Percentiles rank a stretch among this genome's conserved stretches.
These are phyloP conservation scores for Gracilariopsis chorda DNA, from an alignment of 23 red algal species.

Conservation along the genomic window DNA sequence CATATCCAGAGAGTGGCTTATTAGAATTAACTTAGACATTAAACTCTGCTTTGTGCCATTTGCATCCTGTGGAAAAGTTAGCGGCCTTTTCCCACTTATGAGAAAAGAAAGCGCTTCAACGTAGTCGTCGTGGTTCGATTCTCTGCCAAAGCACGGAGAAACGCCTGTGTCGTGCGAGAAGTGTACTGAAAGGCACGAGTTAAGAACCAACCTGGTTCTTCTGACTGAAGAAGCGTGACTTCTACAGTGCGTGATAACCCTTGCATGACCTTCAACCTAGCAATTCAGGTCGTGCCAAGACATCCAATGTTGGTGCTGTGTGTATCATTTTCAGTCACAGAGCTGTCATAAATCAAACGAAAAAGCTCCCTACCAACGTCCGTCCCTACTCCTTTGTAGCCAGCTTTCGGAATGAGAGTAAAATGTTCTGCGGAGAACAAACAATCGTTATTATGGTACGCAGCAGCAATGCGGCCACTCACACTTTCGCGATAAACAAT, in stretches of 20 bases:
- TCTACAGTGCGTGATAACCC: neutral
- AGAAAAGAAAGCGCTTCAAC: neutral
- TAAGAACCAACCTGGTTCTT: neutral
- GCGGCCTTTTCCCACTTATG: neutral
- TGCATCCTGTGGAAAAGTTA: neutral
- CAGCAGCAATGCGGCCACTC: conserved; percentile 1
- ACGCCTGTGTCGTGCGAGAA: neutral
- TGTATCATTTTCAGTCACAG: neutral
- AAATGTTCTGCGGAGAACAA: neutral
- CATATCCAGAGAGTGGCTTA: neutral
- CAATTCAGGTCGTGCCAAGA: neutral
- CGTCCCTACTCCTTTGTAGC: neutral
- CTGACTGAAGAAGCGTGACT: neutral
- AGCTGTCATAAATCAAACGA: neutral
- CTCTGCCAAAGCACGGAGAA: neutral
- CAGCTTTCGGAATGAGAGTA: neutral
- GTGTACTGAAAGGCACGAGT: conserved; percentile 1
- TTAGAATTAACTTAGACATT: neutral
- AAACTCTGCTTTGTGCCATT: neutral
- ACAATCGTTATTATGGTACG: neutral
- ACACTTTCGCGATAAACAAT: conserved; percentile 19
- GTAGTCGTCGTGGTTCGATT: neutral
- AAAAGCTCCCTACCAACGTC: neutral
- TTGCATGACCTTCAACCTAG: neutral
- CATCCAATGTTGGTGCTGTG: neutral